A percentile compares a stretch with the other conserved stretches of the same genome.
These are phyloP conservation scores for Macrolepiota fuliginosa DNA, from an alignment of 768 basidiomycete species.

Conservation along the genomic window DNA sequence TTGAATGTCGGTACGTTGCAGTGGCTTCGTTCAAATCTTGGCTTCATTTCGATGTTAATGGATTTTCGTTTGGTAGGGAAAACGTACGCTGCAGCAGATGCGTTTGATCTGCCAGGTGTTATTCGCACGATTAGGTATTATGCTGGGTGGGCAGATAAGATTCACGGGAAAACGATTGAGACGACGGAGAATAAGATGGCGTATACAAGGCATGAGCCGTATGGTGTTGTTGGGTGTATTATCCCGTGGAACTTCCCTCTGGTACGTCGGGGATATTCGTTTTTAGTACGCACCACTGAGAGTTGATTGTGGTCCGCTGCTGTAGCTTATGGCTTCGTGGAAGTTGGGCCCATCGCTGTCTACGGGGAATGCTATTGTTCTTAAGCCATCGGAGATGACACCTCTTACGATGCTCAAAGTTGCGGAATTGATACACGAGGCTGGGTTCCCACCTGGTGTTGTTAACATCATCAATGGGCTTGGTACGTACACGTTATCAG, in stretches of 20 bases:
- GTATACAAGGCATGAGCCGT: conserved; percentile 70
- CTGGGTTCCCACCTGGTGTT: conserved; percentile 78
- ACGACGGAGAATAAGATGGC: conserved; percentile 54
- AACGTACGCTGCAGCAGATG: conserved; percentile 46
- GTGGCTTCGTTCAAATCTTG: neutral
- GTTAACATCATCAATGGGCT: conserved; percentile 58
- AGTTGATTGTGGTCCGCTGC: neutral
- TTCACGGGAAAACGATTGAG: conserved; percentile 76
- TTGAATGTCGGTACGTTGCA: conserved; percentile 55
- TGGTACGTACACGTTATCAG: neutral
- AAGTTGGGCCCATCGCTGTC: conserved; percentile 78
- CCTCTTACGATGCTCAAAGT: conserved; percentile 61
- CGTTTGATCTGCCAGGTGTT: conserved; percentile 44
- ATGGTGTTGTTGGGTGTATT: conserved; percentile 52
- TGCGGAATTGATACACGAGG: conserved; percentile 54
- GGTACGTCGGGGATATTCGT: conserved; percentile 11
- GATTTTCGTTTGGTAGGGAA: conserved; percentile 41
- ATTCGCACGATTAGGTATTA: conserved; percentile 69
- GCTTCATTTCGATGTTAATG: neutral
- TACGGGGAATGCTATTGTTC: conserved; percentile 66
- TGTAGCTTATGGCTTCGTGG: conserved; percentile 53
- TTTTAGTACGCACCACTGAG: neutral
- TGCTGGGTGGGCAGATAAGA: conserved; percentile 90
- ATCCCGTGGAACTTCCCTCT: conserved; percentile 61
- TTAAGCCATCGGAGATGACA: conserved; percentile 76